These are phyloP conservation scores for Bipolaris victoriae DNA, from an alignment of 2,329 filamentous ascomycete genomes.

Conservation along the genomic window DNA sequence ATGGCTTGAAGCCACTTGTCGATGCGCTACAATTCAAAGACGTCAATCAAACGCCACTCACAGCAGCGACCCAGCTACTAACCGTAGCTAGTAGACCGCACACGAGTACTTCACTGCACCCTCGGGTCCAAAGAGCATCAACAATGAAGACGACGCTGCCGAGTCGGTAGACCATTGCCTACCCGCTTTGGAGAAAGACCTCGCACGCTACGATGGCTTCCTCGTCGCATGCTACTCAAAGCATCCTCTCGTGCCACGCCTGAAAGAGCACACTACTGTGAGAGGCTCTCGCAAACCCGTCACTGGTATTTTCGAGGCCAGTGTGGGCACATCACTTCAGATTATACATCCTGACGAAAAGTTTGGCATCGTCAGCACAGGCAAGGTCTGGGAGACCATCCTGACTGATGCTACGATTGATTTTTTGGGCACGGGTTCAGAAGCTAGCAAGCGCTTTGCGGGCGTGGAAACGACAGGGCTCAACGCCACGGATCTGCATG, in stretches of 20 bases:
- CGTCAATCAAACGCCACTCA: constrained; percentile 46
- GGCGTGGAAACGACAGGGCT: constrained; percentile 84
- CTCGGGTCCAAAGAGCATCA: constrained; percentile 74
- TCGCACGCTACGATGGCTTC: constrained; percentile 70
- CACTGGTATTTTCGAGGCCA: constrained; percentile 88
- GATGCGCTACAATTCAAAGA: constrained; percentile 52
- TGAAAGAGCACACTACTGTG: constrained; percentile 57
- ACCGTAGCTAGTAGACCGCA: constrained; percentile 49
- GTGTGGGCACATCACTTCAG: constrained; percentile 69
- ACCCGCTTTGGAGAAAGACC: constrained; percentile 56
- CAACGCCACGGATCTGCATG: constrained; percentile 79
- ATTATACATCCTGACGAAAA: constrained; percentile 56
- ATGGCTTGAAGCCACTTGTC: constrained; percentile 63
- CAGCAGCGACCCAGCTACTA: constrained; percentile 49
- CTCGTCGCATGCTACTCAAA: constrained; percentile 88
- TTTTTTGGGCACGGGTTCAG: constrained; percentile 63
- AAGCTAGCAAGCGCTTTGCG: constrained; percentile 64
- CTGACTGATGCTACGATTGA: constrained; percentile 68
- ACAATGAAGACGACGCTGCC: constrained; percentile 72
- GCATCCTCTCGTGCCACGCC: constrained; percentile 72
- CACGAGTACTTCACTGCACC: constrained; percentile 72
- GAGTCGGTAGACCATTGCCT: constrained; percentile 68
- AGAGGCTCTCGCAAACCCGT: constrained; percentile 59
- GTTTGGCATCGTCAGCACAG: constrained; percentile 91
- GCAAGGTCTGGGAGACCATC: constrained; percentile 79